phyloP scores from a whole-genome alignment of 306 rosid species.

The Crotalaria pallida region DNA sequence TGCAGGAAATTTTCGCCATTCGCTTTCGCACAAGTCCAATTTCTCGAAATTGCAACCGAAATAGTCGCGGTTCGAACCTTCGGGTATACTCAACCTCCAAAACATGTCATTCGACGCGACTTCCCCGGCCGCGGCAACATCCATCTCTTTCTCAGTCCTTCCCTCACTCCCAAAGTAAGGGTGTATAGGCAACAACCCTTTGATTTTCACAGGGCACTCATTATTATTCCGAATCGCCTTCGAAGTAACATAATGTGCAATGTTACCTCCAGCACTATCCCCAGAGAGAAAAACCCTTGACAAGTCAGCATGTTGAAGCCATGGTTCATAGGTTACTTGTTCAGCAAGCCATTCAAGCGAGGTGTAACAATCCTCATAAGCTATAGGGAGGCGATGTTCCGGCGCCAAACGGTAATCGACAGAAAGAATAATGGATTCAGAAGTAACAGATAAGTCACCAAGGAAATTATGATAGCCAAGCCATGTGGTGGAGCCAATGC shows the following conservation, averaged over 20 bases:
- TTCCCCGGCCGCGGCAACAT: constrained; percentile 12
- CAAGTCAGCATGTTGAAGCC: constrained; percentile 46
- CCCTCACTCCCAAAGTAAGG: constrained; percentile 86
- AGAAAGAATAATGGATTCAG: constrained; percentile 51
- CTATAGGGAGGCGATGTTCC: constrained; percentile 60
- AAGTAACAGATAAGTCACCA: constrained; percentile 43
- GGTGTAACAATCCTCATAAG: constrained; percentile 64
- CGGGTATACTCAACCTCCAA: constrained; percentile 70
- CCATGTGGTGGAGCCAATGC: constrained; percentile 88
- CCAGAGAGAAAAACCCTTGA: constrained; percentile 70
- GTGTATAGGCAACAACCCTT: constrained; percentile 58
- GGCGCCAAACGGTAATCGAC: constrained; percentile 85
- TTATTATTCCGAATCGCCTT: constrained; percentile 22
- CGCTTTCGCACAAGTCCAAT: constrained; percentile 8
- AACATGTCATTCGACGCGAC: constrained; percentile 38
- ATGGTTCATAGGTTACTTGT: constrained; percentile 43
- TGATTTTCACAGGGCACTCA: constrained; percentile 29
- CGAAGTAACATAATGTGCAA: constrained; percentile 57
- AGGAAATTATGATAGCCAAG: constrained; percentile 72
- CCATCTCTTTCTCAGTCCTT: constrained; percentile 52
- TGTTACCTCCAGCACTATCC: constrained; percentile 94
- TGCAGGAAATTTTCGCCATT: constrained; percentile 53
- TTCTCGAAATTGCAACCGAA: constrained; percentile 66
- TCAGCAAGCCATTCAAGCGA: constrained; percentile 62
- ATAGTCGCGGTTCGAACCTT: constrained; percentile 43